Conservation (phyloP, 495 filamentous ascomycete genomes). For the Aspergillus baeticus region DNA sequence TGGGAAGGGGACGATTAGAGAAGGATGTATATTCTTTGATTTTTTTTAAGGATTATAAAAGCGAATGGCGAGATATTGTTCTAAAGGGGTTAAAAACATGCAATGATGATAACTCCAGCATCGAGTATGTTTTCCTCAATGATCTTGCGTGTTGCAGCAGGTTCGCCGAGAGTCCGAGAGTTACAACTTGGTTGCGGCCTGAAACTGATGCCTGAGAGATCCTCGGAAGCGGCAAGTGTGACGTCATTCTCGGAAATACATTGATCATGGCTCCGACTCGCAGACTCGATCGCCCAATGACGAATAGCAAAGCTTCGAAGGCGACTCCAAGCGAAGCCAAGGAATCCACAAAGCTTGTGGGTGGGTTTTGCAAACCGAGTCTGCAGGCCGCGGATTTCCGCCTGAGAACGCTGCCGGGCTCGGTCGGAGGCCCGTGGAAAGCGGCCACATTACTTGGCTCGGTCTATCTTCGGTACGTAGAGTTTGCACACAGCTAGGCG, state of each 20-base stretch:
- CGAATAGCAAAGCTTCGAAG: neutral
- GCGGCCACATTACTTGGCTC: neutral
- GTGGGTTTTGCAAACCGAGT: neutral
- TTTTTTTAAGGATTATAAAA: no score
- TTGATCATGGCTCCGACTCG: neutral
- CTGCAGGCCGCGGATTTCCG: neutral
- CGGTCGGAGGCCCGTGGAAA: slow-evolving; percentile 9
- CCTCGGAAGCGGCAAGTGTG: no score
- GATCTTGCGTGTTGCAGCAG: no score
- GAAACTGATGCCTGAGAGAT: no score
- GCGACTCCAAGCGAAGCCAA: slow-evolving; percentile 1
- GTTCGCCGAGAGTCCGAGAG: no score
- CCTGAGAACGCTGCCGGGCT: slow-evolving; percentile 12
- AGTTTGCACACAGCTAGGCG: neutral
- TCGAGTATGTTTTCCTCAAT: no score
- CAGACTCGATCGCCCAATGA: neutral
- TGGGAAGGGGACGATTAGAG: no score
- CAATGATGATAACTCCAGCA: no score
- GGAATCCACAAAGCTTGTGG: slow-evolving; percentile 20
- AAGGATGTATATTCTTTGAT: no score
- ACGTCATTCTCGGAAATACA: neutral
- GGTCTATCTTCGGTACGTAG: neutral
- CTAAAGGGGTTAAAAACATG: no score
- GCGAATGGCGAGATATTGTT: no score
- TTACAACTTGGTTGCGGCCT: no score